Conservation (phyloP, 306 rosid genomes). For the Castanea sativa region DNA sequence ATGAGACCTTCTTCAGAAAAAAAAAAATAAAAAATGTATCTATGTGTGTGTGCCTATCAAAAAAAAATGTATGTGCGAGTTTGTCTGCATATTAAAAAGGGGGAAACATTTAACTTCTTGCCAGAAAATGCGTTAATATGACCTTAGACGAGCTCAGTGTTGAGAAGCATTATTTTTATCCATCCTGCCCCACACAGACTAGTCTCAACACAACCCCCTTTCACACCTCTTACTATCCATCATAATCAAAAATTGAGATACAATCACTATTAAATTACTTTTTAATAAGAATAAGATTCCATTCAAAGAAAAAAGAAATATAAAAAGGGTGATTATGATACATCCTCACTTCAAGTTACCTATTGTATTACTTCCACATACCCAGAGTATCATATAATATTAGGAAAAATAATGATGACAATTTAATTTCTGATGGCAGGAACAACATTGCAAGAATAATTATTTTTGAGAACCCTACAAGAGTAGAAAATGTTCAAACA, state of each 20-base stretch:
- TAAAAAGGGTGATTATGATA: no score
- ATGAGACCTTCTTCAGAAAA: neutral
- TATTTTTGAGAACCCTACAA: neutral
- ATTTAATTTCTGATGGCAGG: neutral
- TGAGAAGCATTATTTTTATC: neutral
- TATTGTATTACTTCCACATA: neutral
- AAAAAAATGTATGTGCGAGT: no score
- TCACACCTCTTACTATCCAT: neutral
- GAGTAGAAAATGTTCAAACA: neutral
- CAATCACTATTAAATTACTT: neutral
- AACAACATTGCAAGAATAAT: neutral
- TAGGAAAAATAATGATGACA: neutral
- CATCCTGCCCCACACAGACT: neutral
- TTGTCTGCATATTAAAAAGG: no score
- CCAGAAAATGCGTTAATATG: neutral
- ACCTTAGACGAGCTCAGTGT: neutral
- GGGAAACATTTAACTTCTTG: no score
- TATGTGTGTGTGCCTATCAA: no score
- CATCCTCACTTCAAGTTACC: no score
- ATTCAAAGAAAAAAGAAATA: no score
- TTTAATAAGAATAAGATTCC: no score
- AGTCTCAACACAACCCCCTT: neutral
- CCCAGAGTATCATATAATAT: neutral
- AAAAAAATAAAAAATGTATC: neutral
- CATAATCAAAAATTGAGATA: neutral